Conservation (phyloP, 2,329 filamentous ascomycete genomes). For the Rutstroemia sp. region DNA sequence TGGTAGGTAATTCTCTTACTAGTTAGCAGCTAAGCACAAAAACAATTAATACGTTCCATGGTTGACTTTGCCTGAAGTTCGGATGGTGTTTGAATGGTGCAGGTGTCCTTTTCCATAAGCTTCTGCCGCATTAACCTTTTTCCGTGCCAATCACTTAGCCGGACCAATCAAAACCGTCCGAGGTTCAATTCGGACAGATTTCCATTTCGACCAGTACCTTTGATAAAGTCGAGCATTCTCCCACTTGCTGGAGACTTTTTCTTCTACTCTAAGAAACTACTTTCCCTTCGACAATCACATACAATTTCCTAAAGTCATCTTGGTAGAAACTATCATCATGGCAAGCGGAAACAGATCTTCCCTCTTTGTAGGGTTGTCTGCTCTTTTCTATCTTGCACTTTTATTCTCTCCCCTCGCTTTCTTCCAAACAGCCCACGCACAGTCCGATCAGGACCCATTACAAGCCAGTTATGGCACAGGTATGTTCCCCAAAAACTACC, state of each 20-base stretch:
- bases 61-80: neutral
- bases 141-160: slow-evolving; percentile 7
- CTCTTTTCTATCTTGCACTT: slow-evolving; percentile 85
- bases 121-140: slow-evolving; percentile 1
- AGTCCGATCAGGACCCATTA: slow-evolving; percentile 57
- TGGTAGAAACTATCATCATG: slow-evolving; percentile 37
- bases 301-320: slow-evolving; percentile 6
- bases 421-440: slow-evolving; percentile 64
- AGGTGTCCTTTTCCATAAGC: slow-evolving; percentile 7
- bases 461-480: slow-evolving; percentile 71
- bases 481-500: slow-evolving; percentile 25
- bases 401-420: slow-evolving; percentile 84
- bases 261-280: slow-evolving; percentile 6
- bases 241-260: neutral
- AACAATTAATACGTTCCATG: no score
- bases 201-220: slow-evolving; percentile 16
- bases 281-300: neutral
- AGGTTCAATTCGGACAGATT: slow-evolving; percentile 22
- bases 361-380: slow-evolving; percentile 74
- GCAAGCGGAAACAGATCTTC: slow-evolving; percentile 56
- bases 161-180: slow-evolving; percentile 18
- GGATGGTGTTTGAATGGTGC: slow-evolving; percentile 2
- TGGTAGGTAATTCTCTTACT: neutral
- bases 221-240: slow-evolving; percentile 5
- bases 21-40: no score